These are phyloP conservation scores for Monosporozyma yasuniensis DNA, from an alignment of 805 yeast genomes.

Conservation along the genomic window DNA sequence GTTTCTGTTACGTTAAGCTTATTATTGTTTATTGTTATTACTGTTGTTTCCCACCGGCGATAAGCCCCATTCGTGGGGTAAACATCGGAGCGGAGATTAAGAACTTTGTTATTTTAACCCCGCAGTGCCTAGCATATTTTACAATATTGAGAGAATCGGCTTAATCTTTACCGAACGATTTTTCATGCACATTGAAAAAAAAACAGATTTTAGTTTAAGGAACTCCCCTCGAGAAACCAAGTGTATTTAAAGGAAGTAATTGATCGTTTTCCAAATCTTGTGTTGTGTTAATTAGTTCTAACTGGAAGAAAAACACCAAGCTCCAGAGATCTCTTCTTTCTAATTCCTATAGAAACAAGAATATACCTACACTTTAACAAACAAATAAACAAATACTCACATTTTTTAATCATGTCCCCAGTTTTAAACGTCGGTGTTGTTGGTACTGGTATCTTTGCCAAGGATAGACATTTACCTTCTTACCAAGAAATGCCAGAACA, in stretches of 20 bases:
- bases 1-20: no score
- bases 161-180: neutral
- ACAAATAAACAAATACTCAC: neutral
- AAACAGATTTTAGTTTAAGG: neutral
- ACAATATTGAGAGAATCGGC: neutral
- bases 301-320: neutral
- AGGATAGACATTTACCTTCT: constrained; percentile 73
- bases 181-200: neutral
- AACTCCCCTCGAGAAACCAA: neutral
- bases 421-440: constrained; percentile 53
- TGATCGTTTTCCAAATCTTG: no score
- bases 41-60: neutral
- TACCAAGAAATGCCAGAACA: constrained; percentile 41
- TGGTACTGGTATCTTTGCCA: constrained; percentile 87
- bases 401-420: constrained; percentile 1
- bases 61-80: neutral
- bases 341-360: neutral
- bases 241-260: neutral
- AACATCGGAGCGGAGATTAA: neutral
- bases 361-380: neutral
- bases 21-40: no score
- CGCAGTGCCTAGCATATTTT: neutral
- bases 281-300: no score
- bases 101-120: neutral
- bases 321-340: neutral